Evolutionary conservation across 2,329 filamentous ascomycete genomes (phyloP).

Genomic region (Fusarium sp.): DNA sequence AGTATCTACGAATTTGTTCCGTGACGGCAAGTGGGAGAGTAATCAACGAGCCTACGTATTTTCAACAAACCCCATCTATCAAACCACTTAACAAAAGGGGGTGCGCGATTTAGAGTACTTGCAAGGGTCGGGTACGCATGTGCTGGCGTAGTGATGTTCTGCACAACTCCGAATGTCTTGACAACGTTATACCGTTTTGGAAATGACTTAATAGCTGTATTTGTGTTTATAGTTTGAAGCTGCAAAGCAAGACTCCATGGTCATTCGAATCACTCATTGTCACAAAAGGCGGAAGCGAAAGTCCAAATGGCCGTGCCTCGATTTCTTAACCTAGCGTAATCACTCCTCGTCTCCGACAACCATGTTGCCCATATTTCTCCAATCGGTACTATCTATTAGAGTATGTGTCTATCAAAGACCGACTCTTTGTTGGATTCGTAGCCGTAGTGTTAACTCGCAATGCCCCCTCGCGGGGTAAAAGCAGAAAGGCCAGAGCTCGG

Average conservation of each 20-base stretch:
- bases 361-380: conserved; percentile 8
- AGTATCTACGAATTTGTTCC: not conserved
- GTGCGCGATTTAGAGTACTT: not conserved
- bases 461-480: not conserved
- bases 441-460: conserved; percentile 11
- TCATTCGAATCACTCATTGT: not conserved
- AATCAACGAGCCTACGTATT: not conserved
- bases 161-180: not conserved
- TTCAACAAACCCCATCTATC: not conserved
- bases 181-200: not conserved
- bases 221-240: not conserved
- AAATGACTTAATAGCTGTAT: not conserved
- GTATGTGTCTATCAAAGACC: conserved; percentile 23
- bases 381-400: conserved; percentile 6
- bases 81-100: too few species aligned
- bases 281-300: conserved; percentile 5
- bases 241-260: not conserved
- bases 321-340: conserved; percentile 29
- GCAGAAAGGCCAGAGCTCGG: conserved; percentile 2
- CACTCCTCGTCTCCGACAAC: conserved; percentile 4
- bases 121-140: not conserved
- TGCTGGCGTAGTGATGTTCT: not conserved
- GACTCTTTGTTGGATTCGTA: conserved; percentile 20
- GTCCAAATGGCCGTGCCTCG: conserved; percentile 10
- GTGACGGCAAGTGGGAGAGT: not conserved